These are phyloP conservation scores for Hymenoscyphus scutula DNA, from an alignment of 2,329 filamentous ascomycete species.

Conservation along the genomic window DNA sequence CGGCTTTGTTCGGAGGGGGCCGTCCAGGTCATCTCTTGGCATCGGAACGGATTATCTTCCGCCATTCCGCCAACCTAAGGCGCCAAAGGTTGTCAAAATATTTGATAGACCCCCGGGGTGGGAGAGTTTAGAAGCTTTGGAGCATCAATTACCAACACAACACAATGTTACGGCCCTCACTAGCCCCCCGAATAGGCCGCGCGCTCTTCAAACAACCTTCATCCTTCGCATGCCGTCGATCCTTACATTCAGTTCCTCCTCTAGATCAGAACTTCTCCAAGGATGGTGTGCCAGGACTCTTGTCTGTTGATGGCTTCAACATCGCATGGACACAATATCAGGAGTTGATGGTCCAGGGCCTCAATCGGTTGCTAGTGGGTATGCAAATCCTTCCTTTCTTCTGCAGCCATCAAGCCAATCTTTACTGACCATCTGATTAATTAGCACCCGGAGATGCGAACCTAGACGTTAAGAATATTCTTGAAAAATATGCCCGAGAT, in stretches of 20 bases:
- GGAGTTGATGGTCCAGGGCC: slow-evolving; percentile 65
- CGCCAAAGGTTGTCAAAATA: slow-evolving; percentile 5
- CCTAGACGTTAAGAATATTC: slow-evolving; percentile 56
- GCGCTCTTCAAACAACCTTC: slow-evolving; percentile 7
- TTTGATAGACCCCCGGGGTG: slow-evolving; percentile 4
- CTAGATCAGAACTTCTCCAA: slow-evolving; percentile 45
- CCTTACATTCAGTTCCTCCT: slow-evolving; percentile 47
- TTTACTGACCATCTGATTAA: neutral
- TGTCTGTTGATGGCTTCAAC: slow-evolving; percentile 67
- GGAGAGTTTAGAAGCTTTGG: neutral
- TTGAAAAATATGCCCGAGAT: slow-evolving; percentile 75
- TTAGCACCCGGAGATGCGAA: neutral
- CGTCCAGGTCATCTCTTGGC: neutral
- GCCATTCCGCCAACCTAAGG: neutral
- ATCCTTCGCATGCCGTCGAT: slow-evolving; percentile 37
- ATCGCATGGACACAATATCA: slow-evolving; percentile 85
- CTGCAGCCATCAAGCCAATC: neutral
- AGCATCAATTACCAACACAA: slow-evolving; percentile 18
- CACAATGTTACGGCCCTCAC: slow-evolving; percentile 35
- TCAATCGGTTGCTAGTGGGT: slow-evolving; percentile 75
- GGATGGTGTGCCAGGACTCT: slow-evolving; percentile 63
- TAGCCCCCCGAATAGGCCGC: slow-evolving; percentile 30
- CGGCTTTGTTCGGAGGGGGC: neutral
- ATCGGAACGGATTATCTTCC: slow-evolving; percentile 3
- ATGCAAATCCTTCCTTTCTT: slow-evolving; percentile 32